Evolutionary conservation across 2,329 filamentous ascomycete genomes (phyloP).

Genomic region (Pezicula radicicola): DNA sequence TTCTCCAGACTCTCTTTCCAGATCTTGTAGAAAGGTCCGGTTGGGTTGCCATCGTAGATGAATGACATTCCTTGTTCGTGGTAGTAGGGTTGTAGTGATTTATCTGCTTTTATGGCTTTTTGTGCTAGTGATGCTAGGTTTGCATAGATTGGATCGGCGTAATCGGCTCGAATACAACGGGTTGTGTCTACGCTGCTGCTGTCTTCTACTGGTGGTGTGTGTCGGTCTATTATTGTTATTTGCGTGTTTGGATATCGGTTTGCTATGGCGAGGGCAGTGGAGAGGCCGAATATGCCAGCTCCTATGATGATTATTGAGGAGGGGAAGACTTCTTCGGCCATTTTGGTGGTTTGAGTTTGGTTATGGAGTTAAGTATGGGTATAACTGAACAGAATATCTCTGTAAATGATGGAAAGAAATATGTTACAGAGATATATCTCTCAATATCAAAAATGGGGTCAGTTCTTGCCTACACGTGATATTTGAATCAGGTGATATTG

Average conservation of each 20-base stretch:
- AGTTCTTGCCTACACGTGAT: too few species aligned
- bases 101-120: constrained; percentile 16
- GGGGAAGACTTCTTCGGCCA: not conserved
- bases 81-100: constrained; percentile 13
- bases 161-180: constrained; percentile 11
- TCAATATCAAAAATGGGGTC: too few species aligned
- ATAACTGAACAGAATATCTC: too few species aligned
- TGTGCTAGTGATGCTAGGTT: constrained; percentile 19
- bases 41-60: constrained; percentile 15
- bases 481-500: too few species aligned
- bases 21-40: not conserved
- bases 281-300: constrained; percentile 48
- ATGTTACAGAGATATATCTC: too few species aligned
- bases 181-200: constrained; percentile 10
- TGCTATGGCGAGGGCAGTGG: constrained; percentile 49
- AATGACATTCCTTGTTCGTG: constrained; percentile 26
- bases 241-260: constrained; percentile 24
- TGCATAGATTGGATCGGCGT: constrained; percentile 22
- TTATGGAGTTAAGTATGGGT: too few species aligned
- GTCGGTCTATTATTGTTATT: constrained; percentile 6
- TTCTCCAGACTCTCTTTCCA: not conserved
- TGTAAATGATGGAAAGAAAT: too few species aligned
- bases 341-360: too few species aligned
- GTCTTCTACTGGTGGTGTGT: constrained; percentile 9
- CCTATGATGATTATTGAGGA: constrained; percentile 34